Conservation (phyloP, 176 grass and related monocot genomes). For the Triticum timopheevii region DNA sequence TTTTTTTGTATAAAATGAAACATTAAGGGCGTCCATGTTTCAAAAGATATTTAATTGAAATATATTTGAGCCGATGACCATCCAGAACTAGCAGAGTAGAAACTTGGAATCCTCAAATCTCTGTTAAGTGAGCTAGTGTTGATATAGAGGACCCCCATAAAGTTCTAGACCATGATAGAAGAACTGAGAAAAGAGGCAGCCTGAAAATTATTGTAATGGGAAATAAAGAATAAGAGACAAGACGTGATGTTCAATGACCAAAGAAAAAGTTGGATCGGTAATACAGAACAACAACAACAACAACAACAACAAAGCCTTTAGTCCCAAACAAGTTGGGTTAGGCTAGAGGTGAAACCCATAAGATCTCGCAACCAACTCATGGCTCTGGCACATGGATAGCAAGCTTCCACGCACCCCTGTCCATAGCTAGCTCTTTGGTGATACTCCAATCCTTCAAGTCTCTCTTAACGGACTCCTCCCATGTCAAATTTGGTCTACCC, state of each 20-base stretch:
- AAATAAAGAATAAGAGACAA: conserved; percentile 23
- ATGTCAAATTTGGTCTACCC: no score
- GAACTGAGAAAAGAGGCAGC: background rate
- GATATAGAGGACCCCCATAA: background rate
- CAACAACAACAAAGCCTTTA: no score
- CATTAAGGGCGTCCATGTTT: conserved; percentile 8
- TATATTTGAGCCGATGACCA: conserved; percentile 16
- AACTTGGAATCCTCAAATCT: background rate
- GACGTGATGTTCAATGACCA: background rate
- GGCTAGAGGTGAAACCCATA: no score
- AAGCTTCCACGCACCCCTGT: no score
- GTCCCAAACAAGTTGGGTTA: no score
- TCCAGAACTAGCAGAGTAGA: background rate
- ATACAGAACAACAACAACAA: background rate
- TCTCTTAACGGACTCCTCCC: no score
- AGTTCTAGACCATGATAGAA: background rate
- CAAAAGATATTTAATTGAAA: conserved; percentile 19
- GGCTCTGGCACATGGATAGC: no score
- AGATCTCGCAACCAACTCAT: no score
- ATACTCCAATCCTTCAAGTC: no score
- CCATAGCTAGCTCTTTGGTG: no score
- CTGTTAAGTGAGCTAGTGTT: background rate
- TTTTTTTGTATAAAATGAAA: background rate
- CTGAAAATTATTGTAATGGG: conserved; percentile 8
- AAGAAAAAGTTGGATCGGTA: conserved; percentile 2